These are phyloP conservation scores for Fraxinus sp. DNA, from an alignment of 305 asterid genomes.

Conservation along the genomic window DNA sequence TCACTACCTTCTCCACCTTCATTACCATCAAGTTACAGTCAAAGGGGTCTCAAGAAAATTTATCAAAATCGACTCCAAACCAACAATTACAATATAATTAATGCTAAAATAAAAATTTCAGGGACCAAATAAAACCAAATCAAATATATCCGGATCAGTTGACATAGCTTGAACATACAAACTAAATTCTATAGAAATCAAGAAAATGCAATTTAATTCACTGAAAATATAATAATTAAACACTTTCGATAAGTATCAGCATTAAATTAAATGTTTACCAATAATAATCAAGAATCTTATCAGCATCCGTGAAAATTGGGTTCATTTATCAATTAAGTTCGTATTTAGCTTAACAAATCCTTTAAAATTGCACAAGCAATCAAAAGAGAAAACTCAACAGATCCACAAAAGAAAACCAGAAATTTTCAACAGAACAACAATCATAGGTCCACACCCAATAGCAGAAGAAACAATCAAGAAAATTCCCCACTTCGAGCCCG, in stretches of 20 bases:
- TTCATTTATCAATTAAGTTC: neutral
- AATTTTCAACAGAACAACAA: too few relatives aligned
- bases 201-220: neutral
- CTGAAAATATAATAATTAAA: neutral
- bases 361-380: neutral
- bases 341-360: neutral
- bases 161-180: neutral
- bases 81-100: neutral
- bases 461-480: neutral
- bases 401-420: neutral
- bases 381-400: neutral
- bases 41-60: neutral
- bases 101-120: neutral
- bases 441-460: neutral
- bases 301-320: neutral
- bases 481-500: neutral
- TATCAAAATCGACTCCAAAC: neutral
- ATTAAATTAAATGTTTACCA: neutral
- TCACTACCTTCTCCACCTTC: conserved; percentile 55
- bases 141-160: neutral
- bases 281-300: neutral
- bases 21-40: conserved; percentile 24
- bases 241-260: neutral
- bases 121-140: neutral
- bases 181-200: neutral